Evolutionary conservation across 441 rosid species (phyloP).

Genomic region (Biscutella laevigata): DNA sequence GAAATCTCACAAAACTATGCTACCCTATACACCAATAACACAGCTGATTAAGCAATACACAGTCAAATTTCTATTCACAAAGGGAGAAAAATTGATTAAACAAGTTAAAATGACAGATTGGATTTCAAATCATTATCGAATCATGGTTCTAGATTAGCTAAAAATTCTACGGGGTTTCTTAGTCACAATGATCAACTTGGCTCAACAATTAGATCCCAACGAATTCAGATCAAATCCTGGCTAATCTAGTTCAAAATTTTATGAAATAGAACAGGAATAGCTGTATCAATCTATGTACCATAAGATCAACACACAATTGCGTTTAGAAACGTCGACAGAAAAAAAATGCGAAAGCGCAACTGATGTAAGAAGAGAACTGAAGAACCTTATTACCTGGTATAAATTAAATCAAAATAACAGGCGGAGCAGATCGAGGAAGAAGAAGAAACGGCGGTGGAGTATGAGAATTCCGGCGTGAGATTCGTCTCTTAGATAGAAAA

Average conservation of each 20-base stretch:
- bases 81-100: not conserved
- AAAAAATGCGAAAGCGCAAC: not conserved
- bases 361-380: not conserved
- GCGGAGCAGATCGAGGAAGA: constrained; percentile 2
- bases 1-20: not conserved
- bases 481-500: not conserved
- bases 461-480: constrained; percentile 11
- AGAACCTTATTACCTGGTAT: not conserved
- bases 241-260: not conserved
- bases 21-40: constrained; percentile 12
- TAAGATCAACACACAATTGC: constrained; percentile 7
- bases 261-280: not conserved
- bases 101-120: not conserved
- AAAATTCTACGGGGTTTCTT: not conserved
- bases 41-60: not conserved
- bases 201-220: not conserved
- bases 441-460: constrained; percentile 18
- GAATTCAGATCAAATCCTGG: constrained; percentile 5
- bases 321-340: not conserved
- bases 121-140: not conserved
- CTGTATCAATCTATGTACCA: not conserved
- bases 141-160: not conserved
- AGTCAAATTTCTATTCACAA: not conserved
- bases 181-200: constrained; percentile 3
- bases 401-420: not conserved